Conservation (phyloP, 805 yeast species). For the Wickerhamomyces chambardii region DNA sequence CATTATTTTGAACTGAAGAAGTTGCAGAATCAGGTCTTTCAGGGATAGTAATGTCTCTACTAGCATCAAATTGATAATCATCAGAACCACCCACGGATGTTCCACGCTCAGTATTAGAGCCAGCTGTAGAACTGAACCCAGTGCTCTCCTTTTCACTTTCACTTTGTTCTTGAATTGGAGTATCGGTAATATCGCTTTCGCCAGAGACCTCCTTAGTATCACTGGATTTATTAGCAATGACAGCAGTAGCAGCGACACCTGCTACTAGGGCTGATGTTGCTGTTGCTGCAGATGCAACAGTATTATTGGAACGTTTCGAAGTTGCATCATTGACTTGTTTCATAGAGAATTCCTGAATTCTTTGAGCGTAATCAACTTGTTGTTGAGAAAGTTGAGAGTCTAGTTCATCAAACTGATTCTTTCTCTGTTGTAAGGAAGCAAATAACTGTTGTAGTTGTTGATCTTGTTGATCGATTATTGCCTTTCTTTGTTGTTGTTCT, state of each 20-base stretch:
- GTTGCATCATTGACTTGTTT: conserved; percentile 28
- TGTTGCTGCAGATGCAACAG: conserved; percentile 7
- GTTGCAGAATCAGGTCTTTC: conserved; percentile 72
- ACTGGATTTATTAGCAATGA: too few species aligned
- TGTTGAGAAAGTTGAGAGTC: conserved; percentile 29
- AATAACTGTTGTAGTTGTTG: conserved; percentile 23
- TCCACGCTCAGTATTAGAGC: conserved; percentile 15
- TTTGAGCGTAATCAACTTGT: conserved; percentile 26
- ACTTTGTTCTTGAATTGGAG: conserved; percentile 8
- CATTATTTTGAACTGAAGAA: conserved; percentile 86
- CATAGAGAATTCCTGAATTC: conserved; percentile 28
- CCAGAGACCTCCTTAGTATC: too few species aligned
- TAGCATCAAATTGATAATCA: conserved; percentile 11
- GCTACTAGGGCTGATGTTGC: conserved; percentile 7
- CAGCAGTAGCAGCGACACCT: conserved; percentile 7
- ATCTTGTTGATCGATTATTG: conserved; percentile 26
- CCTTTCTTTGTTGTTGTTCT: conserved; percentile 26
- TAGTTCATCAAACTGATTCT: conserved; percentile 26
- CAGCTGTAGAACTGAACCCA: conserved; percentile 13
- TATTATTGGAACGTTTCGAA: conserved; percentile 9
- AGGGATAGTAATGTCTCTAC: conserved; percentile 10
- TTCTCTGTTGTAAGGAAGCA: conserved; percentile 25
- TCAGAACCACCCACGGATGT: conserved; percentile 16
- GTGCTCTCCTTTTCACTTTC: conserved; percentile 23
- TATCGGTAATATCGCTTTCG: too few species aligned